phyloP scores from a whole-genome alignment of 371 early-diverging fungal species.

The Phascolomyces articulosus region DNA sequence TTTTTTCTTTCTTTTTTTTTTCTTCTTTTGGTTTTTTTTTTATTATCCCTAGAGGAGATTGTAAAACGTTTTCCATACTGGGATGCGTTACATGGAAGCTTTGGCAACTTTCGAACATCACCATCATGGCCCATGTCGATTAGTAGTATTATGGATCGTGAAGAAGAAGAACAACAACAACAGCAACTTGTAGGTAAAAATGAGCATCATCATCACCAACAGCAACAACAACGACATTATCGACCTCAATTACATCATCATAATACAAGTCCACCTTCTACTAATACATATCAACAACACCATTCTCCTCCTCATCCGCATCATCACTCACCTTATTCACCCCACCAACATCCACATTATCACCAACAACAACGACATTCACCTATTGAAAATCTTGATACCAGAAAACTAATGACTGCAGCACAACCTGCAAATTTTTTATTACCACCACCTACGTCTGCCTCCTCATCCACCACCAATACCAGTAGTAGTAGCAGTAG shows the following conservation, averaged over 20 bases:
- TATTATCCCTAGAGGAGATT: constrained; percentile 36
- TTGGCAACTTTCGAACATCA: constrained; percentile 19
- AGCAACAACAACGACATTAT: background rate
- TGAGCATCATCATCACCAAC: background rate
- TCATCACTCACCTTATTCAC: too few species aligned
- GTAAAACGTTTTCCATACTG: constrained; percentile 53
- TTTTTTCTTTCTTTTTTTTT: constrained; percentile 1
- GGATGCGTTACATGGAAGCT: constrained; percentile 45
- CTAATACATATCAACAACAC: background rate
- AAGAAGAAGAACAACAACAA: background rate
- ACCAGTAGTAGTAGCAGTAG: background rate
- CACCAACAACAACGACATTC: too few species aligned
- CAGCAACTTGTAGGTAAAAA: background rate
- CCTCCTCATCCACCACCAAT: background rate
- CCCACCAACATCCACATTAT: too few species aligned
- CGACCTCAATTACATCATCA: background rate
- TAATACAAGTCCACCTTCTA: background rate
- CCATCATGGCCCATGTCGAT: constrained; percentile 47
- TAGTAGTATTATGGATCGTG: constrained; percentile 41
- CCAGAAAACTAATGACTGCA: background rate
- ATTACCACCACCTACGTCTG: background rate
- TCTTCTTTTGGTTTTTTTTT: background rate
- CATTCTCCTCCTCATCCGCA: background rate
- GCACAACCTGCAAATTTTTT: background rate
- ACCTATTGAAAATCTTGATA: background rate